Evolutionary conservation across 164 flowering plant genomes (phyloP), one percentile per base, ranked within the genome.

Genomic region (Paratinospora sagittata): DNA sequence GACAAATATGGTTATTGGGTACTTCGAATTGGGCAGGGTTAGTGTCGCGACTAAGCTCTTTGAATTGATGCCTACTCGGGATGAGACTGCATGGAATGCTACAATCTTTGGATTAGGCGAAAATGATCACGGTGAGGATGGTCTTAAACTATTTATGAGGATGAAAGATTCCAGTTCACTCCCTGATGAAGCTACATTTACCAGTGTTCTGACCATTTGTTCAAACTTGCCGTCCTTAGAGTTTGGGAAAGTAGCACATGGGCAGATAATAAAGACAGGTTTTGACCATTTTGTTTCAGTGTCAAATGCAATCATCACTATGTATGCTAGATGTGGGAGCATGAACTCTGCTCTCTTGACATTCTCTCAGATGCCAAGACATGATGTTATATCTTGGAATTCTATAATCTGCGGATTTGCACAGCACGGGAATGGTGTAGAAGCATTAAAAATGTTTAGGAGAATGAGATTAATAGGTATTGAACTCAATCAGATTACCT

Each of bases 281-380:
- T 73, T 78, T 17, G 73, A 77, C 78, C 43, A 37, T 57, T 79
- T 78, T 17, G 66, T 77, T n/a, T 73, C 89, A 13, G 89, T 85
- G 68, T 82, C 83, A 63, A 87, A 86, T 80, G 89, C 93, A 16
- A 65, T 85, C 65, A 60, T 87, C 8, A 85, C 84, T 5, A 86
- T 87, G 90, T 87, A 87, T 73, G 84, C 82, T 21, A 83, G 88
- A 78, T 89, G 89, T 73, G 90, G 91, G 47, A 83, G 80, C 79
- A 76, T 85, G 82, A 65, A 77, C 58, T 84, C 78, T 66, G 89
- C 91, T 65, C 66, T 78, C 49, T 57, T 63, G 62, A 81, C 65
- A 52, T 89, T 89, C 76, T 69, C 77, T 36, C 71, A 74, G 75
- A 84, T 82, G 86, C 73, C 73, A 23, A 68, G 14, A 58, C 86